These are phyloP conservation scores for Leccinellum rugosiceps DNA, from an alignment of 768 basidiomycete species.

Conservation along the genomic window DNA sequence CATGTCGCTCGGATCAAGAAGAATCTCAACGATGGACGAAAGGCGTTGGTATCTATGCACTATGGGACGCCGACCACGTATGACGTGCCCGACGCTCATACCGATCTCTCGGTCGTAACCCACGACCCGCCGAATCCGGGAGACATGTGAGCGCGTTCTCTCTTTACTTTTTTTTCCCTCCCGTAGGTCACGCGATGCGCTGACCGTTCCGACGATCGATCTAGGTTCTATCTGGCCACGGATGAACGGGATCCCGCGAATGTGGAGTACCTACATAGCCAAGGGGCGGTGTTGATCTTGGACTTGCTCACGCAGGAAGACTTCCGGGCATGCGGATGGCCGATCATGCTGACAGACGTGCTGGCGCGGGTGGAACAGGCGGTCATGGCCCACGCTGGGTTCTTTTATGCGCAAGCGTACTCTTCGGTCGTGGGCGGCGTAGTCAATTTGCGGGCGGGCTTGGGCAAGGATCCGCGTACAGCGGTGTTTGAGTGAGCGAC, in stretches of 20 bases:
- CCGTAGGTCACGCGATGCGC: background rate
- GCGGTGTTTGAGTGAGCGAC: slow-evolving; percentile 31
- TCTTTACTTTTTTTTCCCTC: background rate
- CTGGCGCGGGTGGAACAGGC: slow-evolving; percentile 42
- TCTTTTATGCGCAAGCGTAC: slow-evolving; percentile 41
- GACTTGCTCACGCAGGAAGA: slow-evolving; percentile 40
- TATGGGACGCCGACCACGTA: slow-evolving; percentile 14
- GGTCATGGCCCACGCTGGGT: slow-evolving; percentile 34
- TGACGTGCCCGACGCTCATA: slow-evolving; percentile 19
- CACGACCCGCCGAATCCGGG: slow-evolving; percentile 23
- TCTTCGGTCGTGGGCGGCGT: slow-evolving; percentile 43
- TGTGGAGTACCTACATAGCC: slow-evolving; percentile 30
- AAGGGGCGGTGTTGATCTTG: slow-evolving; percentile 39
- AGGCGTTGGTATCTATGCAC: slow-evolving; percentile 19
- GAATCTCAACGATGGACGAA: slow-evolving; percentile 20
- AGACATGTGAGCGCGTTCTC: slow-evolving; percentile 17
- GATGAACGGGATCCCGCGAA: slow-evolving; percentile 40
- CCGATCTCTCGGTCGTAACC: slow-evolving; percentile 19
- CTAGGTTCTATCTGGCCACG: slow-evolving; percentile 37
- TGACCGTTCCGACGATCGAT: background rate
- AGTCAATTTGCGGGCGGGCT: slow-evolving; percentile 37
- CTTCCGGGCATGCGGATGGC: slow-evolving; percentile 38
- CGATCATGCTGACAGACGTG: slow-evolving; percentile 41
- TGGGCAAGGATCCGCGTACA: slow-evolving; percentile 42
- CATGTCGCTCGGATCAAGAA: slow-evolving; percentile 35